These are phyloP conservation scores for Penicillium sp. DNA, from an alignment of 2,329 filamentous ascomycete species.

Conservation along the genomic window DNA sequence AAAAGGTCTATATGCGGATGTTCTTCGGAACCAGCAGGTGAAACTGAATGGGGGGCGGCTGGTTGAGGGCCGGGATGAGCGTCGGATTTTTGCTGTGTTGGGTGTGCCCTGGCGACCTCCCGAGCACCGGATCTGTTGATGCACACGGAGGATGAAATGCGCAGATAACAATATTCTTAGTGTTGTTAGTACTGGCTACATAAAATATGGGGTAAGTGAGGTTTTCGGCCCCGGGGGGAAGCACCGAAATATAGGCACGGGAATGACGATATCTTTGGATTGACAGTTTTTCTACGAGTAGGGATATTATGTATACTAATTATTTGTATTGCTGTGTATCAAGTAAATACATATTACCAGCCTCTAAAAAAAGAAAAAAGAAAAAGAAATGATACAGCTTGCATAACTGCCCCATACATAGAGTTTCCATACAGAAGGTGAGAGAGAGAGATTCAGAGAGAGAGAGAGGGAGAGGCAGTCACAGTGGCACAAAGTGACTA, in stretches of 20 bases:
- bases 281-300: background rate
- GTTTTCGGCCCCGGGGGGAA: background rate
- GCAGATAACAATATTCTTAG: background rate
- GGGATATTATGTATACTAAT: background rate
- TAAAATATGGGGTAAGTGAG: background rate
- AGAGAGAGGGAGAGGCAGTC: constrained; percentile 8
- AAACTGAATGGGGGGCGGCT: constrained; percentile 68
- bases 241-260: background rate
- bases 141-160: background rate
- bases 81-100: constrained; percentile 74
- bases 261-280: background rate
- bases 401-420: constrained; percentile 1
- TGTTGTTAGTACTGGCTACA: background rate
- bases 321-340: background rate
- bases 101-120: constrained; percentile 84
- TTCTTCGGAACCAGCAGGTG: constrained; percentile 58
- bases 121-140: constrained; percentile 70
- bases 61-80: constrained; percentile 74
- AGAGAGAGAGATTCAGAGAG: constrained; percentile 2
- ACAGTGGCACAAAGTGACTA: constrained; percentile 14
- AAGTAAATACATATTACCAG: background rate
- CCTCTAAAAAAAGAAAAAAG: background rate
- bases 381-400: background rate
- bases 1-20: constrained; percentile 71
- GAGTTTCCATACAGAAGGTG: constrained; percentile 4